A percentile compares a stretch with the other conserved stretches of the same genome.
Evolutionary conservation across 2,329 filamentous ascomycete species (phyloP).

Genomic region (Stenocarpella maydis): DNA sequence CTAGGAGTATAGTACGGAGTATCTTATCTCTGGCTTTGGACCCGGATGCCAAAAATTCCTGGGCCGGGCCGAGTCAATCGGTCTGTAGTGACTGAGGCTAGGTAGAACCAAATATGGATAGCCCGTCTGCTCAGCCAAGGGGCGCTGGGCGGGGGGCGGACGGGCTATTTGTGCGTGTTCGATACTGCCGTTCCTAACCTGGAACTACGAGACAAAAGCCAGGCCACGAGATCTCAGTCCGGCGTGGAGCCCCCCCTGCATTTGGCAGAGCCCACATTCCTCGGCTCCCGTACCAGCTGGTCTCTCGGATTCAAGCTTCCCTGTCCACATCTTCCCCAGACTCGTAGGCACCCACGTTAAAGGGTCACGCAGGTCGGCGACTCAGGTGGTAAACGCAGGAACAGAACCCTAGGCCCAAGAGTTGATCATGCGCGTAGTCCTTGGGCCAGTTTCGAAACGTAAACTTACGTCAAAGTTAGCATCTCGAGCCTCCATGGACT

Average conservation of each 20-base stretch:
- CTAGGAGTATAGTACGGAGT: conserved; percentile 7
- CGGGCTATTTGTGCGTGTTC: conserved; percentile 1
- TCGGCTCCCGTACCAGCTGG: background rate
- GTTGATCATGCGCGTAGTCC: conserved; percentile 16
- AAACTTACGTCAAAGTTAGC: conserved; percentile 26
- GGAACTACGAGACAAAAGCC: conserved; percentile 3
- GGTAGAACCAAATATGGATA: background rate
- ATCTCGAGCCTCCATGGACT: conserved; percentile 8
- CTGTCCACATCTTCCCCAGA: conserved; percentile 6
- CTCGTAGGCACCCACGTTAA: background rate
- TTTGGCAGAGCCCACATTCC: conserved; percentile 22
- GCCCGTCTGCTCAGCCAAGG: background rate
- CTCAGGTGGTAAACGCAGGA: conserved; percentile 2
- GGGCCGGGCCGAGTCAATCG: conserved; percentile 29
- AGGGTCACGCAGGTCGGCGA: conserved; percentile 10
- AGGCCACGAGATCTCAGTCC: conserved; percentile 13
- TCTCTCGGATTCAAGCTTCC: background rate
- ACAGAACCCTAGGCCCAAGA: conserved; percentile 4
- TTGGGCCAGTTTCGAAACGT: background rate
- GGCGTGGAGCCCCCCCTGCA: conserved; percentile 18
- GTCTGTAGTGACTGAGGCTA: background rate
- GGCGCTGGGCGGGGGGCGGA: background rate
- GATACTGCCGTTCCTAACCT: conserved; percentile 15
- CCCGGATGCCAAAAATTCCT: conserved; percentile 1
- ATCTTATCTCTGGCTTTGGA: conserved; percentile 16